Evolutionary conservation across 305 asterid species (phyloP).

Genomic region (Fraxinus angustifolia): DNA sequence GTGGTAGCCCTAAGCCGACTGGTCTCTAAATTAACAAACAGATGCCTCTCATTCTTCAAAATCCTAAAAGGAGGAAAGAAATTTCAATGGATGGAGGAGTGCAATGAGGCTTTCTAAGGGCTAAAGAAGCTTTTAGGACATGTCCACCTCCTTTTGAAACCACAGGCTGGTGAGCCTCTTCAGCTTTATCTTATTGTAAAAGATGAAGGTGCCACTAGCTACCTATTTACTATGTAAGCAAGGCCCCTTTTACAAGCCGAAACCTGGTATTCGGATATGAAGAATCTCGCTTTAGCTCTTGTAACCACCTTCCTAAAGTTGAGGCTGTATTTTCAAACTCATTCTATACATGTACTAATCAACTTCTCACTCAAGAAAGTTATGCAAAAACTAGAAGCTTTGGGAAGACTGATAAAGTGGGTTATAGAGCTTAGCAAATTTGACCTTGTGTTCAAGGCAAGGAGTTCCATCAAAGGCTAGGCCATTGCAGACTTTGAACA

Average conservation of each 20-base stretch:
- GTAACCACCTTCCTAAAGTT: neutral
- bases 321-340: neutral
- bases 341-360: neutral
- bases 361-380: neutral
- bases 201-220: neutral
- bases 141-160: neutral
- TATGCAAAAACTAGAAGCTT: neutral
- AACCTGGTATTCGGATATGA: neutral
- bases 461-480: neutral
- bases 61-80: neutral
- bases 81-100: neutral
- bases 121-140: too few species aligned
- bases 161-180: neutral
- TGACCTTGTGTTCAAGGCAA: neutral
- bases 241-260: neutral
- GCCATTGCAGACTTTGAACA: too few species aligned
- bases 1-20: neutral
- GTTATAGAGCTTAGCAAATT: neutral
- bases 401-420: neutral
- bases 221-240: neutral
- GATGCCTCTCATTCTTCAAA: neutral
- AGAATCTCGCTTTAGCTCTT: neutral
- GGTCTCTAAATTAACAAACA: neutral
- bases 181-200: neutral
- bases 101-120: neutral